Evolutionary conservation across 768 basidiomycete species (phyloP), one percentile per base, ranked within the genome.

Genomic region (Rhizopogon vinicolor): DNA sequence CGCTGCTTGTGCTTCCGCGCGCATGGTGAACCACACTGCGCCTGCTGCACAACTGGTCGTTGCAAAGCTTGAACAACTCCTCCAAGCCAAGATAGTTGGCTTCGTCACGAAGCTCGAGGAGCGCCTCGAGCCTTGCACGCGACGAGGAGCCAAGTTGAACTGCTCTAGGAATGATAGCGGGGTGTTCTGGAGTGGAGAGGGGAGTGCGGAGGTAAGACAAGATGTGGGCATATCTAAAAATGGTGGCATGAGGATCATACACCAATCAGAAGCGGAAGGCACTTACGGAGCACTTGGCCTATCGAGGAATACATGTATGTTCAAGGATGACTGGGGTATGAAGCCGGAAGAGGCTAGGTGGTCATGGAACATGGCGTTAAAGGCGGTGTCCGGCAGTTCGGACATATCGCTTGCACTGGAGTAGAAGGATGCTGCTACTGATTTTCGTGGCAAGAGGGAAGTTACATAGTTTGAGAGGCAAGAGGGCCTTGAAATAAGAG

Each of bases 71-170:
- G 57, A 81, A 75, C 16, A 93, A 77, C 44, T 78, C 79, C 0
- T 78, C 77, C 51, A 93, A 82, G 28, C 81, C 83, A n/a, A 93
- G 81, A 63, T 84, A 91, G 41, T 75, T 74, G 2, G 91, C 87
- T 65, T 93, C 91, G 59, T 93, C 89, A 10, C 89, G 82, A 22
- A 92, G 80, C 57, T 90, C 87, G 43, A 89, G 77, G 22, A 93
- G 78, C 1, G 72, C 74, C 52, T 91, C 90, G 18, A 91, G 72
- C 9, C 82, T 81, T 2, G 75, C 63, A 16, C 69, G 71, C 6
- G 75, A 75, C 25, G 70, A 69, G 33, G 76, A 73, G 39, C 70
- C 70, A 19, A 81, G 76, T 56, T 81, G 82, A 2, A 81, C 77
- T 5, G 79, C 77, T 25, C 82, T 83, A 1, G 90, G 89, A 5